Evolutionary conservation across 2,329 filamentous ascomycete species (phyloP), one percentile per base, ranked within the genome.

Genomic region (Tolypocladium guangdongense): DNA sequence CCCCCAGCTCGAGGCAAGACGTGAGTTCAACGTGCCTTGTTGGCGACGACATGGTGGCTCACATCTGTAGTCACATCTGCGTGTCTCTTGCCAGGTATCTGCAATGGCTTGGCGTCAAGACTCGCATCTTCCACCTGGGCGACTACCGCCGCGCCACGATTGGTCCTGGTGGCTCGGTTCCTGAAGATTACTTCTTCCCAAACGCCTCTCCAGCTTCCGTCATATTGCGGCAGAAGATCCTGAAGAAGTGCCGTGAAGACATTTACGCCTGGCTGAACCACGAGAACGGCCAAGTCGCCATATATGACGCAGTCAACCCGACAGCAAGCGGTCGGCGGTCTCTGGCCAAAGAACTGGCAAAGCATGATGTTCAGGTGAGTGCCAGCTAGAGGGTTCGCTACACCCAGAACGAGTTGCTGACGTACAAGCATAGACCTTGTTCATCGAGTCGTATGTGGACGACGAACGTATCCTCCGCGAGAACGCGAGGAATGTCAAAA

Each of bases 271-370:
- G 96, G 77, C 75, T 99, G 46, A 95, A 97, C 64, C 88, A 96
- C 61, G 93, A 97, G 65, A 97, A 97, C 62, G 93, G 93, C 14
- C 93, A 99, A 66, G 92, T 99, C 53, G 93, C 93, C 53, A 97
- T 99, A 56, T 99, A 97, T 67, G 93, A 99, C 70, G 93, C 95
- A 32, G 95, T 99, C 20, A 99, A 99, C 63, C 91, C 92, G 5
- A 85, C 93, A 22, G 84, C 89, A 22, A 83, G 81, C 54, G 91
- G 90, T 18, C 83, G 93, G 48, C 82, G 86, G 53, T 87, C 90
- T 12, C 75, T 99, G 20, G 91, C 90, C 6, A 96, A 95, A 70
- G 93, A 99, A 65, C 96, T 99, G 67, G 86, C 88, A n/a, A 97
- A 96, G 72, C 90, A 96, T 66, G 89, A 96, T 64, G 91, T 99